phyloP scores from a whole-genome alignment of 2,329 filamentous ascomycete genomes.

The Aspergillus bombycis region DNA sequence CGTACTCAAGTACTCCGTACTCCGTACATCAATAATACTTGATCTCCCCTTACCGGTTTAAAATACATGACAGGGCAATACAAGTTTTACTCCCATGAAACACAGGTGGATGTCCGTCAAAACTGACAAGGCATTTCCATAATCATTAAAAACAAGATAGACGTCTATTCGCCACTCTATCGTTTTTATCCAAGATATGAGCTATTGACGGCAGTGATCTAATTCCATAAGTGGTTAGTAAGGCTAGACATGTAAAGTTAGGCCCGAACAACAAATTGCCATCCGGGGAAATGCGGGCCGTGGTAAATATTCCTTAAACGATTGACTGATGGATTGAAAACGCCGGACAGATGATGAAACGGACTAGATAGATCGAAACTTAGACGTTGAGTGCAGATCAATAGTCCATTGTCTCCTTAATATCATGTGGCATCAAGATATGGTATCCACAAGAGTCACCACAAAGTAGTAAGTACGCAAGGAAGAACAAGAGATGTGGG shows the following conservation, averaged over 20 bases:
- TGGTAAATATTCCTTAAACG: background rate
- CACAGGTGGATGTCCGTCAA: background rate
- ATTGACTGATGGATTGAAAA: background rate
- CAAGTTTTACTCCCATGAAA: background rate
- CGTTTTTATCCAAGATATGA: background rate
- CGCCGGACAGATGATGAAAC: conserved; percentile 1
- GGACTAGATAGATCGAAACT: background rate
- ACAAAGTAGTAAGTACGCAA: background rate
- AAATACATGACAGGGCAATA: too few species aligned
- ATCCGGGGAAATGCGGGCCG: background rate
- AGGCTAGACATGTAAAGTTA: background rate
- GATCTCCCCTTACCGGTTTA: background rate
- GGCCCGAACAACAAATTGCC: background rate
- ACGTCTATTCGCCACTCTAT: background rate
- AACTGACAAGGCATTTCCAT: background rate
- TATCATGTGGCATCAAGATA: background rate
- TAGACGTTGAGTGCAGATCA: background rate
- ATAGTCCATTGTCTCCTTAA: background rate
- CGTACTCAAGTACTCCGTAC: background rate
- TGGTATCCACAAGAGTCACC: background rate
- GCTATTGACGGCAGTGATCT: background rate
- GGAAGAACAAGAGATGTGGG: background rate
- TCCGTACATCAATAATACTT: too few species aligned
- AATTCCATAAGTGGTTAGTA: background rate
- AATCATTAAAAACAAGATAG: background rate